Base-by-base conservation (phyloP, 2,329 filamentous ascomycete genomes). In the Aspergillus tubingensis region DNA sequence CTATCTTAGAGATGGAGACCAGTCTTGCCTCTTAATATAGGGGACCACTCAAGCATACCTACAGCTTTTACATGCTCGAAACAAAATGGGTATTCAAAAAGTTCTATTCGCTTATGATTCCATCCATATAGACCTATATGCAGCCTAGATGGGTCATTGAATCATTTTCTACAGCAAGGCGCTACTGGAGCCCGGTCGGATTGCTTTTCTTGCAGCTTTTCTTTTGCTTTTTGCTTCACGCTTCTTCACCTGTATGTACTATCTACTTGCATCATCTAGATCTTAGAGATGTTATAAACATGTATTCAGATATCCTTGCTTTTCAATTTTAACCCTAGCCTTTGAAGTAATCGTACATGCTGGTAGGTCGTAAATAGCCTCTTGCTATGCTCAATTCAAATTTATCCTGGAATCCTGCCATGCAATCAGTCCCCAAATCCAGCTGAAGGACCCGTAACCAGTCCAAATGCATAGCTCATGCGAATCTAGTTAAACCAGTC, bases 181-280 rank as follows among this genome's bases (percentile, higher is more conserved):
- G 70, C 70, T 71, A 53, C 63, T 61, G 70, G 70, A 71, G 68
- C 68, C 67, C 47, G 58, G 58, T 54, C 49, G 54, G 60, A 63
- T 54, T 56, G 50, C 36, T 39, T 56, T 53, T 52, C 56, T 15
- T 57, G 25, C n/a, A 50, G 19, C 21, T 41, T 44, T 8, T 3
- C 8, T 23, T 38, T 41, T 30, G 17, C 39, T 27, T 49, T 23
- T 49, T 49, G 8, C 44, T 30, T 43, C 3, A 43, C 39, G n/a
- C 39, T 43, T 13, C 32, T 44, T 44, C 41, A 21, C 10, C 19
- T 44, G 51, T 54, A 36, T 19, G 11, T 39, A 38, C 43, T 53
- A 36, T 19, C 19, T 44, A 44, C 41, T 19, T 43, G 8, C 41
- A 43, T 43, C 41, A 43, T 43, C 41, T 44, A 44, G 41, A 44